A percentile compares a stretch with the other conserved stretches of the same genome.
These are phyloP conservation scores for Talaromyces piceae DNA, from an alignment of 2,329 filamentous ascomycete genomes.

Conservation along the genomic window DNA sequence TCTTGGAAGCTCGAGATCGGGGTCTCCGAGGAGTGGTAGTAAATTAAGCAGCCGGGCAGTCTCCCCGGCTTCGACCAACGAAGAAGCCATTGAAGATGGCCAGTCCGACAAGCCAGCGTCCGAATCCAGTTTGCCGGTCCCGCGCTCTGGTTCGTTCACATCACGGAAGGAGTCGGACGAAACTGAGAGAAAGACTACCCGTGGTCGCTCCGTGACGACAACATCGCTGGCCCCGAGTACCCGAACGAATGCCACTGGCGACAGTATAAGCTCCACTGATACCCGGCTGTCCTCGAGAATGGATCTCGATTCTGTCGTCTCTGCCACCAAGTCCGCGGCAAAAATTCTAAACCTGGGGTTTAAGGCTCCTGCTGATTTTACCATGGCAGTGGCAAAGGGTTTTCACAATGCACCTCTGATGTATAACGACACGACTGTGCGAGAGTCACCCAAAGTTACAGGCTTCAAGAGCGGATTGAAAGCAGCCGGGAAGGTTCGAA, in stretches of 20 bases:
- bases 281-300: conserved; percentile 41
- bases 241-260: background rate
- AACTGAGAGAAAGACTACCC: background rate
- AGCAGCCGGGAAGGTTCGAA: conserved; percentile 60
- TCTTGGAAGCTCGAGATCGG: conserved; percentile 33
- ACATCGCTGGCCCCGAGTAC: background rate
- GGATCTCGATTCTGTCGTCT: conserved; percentile 1
- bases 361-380: conserved; percentile 78
- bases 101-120: background rate
- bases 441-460: conserved; percentile 71
- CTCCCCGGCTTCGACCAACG: background rate
- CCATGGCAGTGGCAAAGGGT: conserved; percentile 71
- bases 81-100: background rate
- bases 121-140: background rate
- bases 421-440: conserved; percentile 76
- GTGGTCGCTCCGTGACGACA: background rate
- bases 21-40: conserved; percentile 1
- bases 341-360: conserved; percentile 69
- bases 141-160: background rate
- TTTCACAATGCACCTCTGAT: conserved; percentile 82
- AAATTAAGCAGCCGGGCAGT: background rate
- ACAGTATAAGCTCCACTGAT: background rate
- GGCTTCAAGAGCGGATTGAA: conserved; percentile 67
- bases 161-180: background rate
- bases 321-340: conserved; percentile 54